Base-by-base conservation (phyloP, 768 basidiomycete species). In the Boletellus ananiceps region DNA sequence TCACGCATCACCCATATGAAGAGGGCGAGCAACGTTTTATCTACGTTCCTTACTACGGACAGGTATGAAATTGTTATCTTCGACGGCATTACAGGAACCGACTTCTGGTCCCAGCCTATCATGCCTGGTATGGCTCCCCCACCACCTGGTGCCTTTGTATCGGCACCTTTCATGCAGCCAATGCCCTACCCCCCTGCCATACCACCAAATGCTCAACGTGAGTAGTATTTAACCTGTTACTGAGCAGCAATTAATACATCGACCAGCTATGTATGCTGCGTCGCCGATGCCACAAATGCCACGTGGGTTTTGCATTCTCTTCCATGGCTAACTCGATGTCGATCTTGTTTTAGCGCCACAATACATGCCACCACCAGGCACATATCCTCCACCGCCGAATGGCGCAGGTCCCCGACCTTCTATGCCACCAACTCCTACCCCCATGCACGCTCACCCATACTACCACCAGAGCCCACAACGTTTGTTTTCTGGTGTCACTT, bases 361-460 rank as follows among this genome's bases (percentile, higher is more conserved):
- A 40, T 93, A 91, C 64, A 90, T 92, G 87, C 83, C 72, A 35
- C 82, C 83, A 25, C 87, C 85, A 44, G 85, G 86, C 46, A 75
- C 83, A 51, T 89, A 88, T 58, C 86, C 86, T 14, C 80, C 83
- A 3, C 85, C 84, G 42, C 86, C 89, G 19, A 89, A 87, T 58
- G 86, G 86, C 40, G 80, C 80, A 29, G 87, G 79, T 34, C 88
- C 84, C 15, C 80, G 89, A 53, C 89, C 86, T 21, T 90, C 89
- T 14, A 89, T 92, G 86, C 90, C 90, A n/a, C 88, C 90, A 8
- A 91, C 89, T 8, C 90, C 91, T 2, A 88, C 92, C 55, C 90
- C 88, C 13, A 76, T 85, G 36, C 89, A 91, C 62, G 85, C 91
- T 23, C 88, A 91, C 58, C 79, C 86, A 67, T 91, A 90, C 68